phyloP scores from a whole-genome alignment of 2,329 filamentous ascomycete genomes.

The Cladosporium sp. region DNA sequence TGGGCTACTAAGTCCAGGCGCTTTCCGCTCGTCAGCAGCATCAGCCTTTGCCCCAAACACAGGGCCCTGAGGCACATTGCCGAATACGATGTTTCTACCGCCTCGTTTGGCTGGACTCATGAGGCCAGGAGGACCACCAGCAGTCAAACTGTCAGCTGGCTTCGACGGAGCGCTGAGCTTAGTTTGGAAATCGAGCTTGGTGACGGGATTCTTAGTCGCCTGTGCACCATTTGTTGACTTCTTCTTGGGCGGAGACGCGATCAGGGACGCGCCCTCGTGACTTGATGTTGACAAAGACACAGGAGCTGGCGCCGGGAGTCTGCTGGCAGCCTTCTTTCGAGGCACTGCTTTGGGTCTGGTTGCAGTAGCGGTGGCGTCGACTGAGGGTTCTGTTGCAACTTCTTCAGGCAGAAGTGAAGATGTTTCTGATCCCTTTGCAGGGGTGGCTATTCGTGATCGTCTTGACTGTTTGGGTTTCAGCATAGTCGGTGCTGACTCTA shows the following conservation, averaged over 20 bases:
- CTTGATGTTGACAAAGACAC: background rate
- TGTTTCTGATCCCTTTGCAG: slow-evolving; percentile 23
- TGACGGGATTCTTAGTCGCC: slow-evolving; percentile 10
- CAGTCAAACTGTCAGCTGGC: background rate
- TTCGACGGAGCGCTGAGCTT: slow-evolving; percentile 7
- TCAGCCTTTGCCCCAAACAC: background rate
- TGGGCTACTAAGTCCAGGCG: slow-evolving; percentile 18
- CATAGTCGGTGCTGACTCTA: slow-evolving; percentile 8
- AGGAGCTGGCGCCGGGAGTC: slow-evolving; percentile 25
- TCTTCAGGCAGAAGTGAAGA: background rate
- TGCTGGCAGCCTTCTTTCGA: slow-evolving; percentile 16
- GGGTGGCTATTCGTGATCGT: slow-evolving; percentile 32
- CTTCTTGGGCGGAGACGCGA: slow-evolving; percentile 30
- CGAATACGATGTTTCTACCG: background rate
- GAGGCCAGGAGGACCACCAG: background rate
- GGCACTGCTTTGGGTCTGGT: slow-evolving; percentile 2
- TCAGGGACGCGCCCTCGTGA: slow-evolving; percentile 14
- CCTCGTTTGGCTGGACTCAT: slow-evolving; percentile 10
- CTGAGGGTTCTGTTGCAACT: background rate
- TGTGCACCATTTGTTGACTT: background rate
- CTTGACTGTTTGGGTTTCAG: slow-evolving; percentile 17
- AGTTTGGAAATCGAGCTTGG: slow-evolving; percentile 24
- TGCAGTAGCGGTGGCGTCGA: background rate
- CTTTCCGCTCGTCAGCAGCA: slow-evolving; percentile 9
- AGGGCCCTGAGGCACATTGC: background rate